These are phyloP conservation scores for Cyclocybe aegerita DNA, from an alignment of 768 basidiomycete species.

Conservation along the genomic window DNA sequence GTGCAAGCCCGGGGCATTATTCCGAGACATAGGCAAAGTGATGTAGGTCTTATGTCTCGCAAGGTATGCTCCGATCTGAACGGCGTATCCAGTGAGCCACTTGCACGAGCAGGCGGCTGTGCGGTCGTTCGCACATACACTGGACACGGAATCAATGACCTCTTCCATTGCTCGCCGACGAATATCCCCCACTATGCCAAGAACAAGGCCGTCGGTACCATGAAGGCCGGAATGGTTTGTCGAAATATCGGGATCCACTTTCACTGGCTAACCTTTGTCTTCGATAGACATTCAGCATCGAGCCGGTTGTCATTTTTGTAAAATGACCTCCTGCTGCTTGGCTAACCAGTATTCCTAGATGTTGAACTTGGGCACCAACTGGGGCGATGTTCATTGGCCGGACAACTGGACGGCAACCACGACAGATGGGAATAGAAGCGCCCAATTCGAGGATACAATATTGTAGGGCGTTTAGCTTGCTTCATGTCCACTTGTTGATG, in stretches of 20 bases:
- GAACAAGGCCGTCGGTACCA: constrained; percentile 88
- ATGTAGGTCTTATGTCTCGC: constrained; percentile 57
- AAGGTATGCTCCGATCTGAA: not conserved
- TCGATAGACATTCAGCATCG: constrained; percentile 67
- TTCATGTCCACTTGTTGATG: not conserved
- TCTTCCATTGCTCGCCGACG: constrained; percentile 76
- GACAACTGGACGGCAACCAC: constrained; percentile 98
- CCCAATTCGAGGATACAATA: constrained; percentile 97
- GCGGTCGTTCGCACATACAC: constrained; percentile 91
- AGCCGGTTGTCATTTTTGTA: constrained; percentile 50
- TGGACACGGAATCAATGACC: constrained; percentile 85
- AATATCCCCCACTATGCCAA: constrained; percentile 96
- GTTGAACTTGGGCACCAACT: constrained; percentile 84
- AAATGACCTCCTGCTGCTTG: constrained; percentile 7
- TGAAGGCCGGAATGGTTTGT: constrained; percentile 92
- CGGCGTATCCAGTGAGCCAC: constrained; percentile 61
- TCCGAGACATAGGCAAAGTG: constrained; percentile 82
- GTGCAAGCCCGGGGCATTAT: constrained; percentile 91
- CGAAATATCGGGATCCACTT: not conserved
- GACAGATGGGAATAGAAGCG: constrained; percentile 83
- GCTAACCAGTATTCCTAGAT: constrained; percentile 50
- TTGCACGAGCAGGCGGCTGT: constrained; percentile 81
- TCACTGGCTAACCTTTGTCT: constrained; percentile 3
- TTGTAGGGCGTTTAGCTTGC: constrained; percentile 56
- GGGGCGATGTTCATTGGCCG: constrained; percentile 83